Evolutionary conservation across 1,284 basidiomycete species (phyloP), one percentile per base, ranked within the genome.

Genomic region (Sporisorium reilianum): DNA sequence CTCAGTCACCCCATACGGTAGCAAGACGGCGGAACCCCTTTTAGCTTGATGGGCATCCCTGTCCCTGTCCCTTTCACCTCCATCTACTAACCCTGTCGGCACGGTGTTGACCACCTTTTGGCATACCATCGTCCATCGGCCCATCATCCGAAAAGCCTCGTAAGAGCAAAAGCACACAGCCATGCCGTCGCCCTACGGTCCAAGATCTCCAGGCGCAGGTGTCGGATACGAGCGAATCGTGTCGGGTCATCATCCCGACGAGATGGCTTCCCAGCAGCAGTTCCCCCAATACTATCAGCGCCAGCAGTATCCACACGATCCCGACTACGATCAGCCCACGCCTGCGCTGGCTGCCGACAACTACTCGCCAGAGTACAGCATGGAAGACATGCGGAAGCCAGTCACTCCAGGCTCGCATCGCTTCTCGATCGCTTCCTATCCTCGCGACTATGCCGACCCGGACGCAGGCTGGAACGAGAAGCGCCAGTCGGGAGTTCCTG

Each of bases 381-480:
- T 69, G 67, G 56, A 69, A 40, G 67, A 69, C 23, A 69, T 69
- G 67, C 67, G 67, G 25, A 69, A 64, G 26, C 56, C 61, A 1
- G 18, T 38, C 40, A 58, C 59, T 9, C 26, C 64, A 25, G 32
- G 23, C 38, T 60, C 61, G 16, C 38, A 69, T 9, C 56, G 61
- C 26, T 55, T 59, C 44, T 60, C 67, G 26, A 56, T 44, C 23
- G 26, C 61, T 5, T 59, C 56, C 5, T 44, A 45, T 11, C 61
- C 58, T 18, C 58, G 50, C 20, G 55, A 62, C 44, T 65, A 49
- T 40, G 63, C 63, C 40, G 68, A 71, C 14, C 68, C 68, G 2
- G 68, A 71, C 20, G 68, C 68, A 23, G 68, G 68, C 50, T 71
- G 68, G 68, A 36, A 38, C 41, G 62, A 71, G 25, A 71, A 64